These are phyloP conservation scores for Podaxis sp. DNA, from an alignment of 768 basidiomycete species.

Conservation along the genomic window DNA sequence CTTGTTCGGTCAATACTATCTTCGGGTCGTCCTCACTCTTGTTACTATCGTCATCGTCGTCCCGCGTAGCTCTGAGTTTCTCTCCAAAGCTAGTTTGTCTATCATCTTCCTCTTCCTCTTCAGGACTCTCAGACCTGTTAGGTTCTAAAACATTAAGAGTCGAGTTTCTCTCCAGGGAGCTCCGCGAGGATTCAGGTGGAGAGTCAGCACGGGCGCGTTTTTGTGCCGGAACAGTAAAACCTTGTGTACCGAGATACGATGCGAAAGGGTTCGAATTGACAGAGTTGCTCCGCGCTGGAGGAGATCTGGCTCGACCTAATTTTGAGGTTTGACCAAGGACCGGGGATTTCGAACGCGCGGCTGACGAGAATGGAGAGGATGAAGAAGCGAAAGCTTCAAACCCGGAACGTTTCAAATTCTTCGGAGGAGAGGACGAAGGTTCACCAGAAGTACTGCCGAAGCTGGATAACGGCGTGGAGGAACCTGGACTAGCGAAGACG, in stretches of 20 bases:
- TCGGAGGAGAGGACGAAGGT: slow-evolving; percentile 19
- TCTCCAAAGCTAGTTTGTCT: slow-evolving; percentile 56
- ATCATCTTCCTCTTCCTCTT: slow-evolving; percentile 49
- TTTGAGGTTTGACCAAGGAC: slow-evolving; percentile 41
- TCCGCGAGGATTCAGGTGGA: slow-evolving; percentile 43
- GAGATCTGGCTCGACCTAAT: slow-evolving; percentile 53
- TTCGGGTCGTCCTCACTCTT: slow-evolving; percentile 50
- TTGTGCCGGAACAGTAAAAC: slow-evolving; percentile 48
- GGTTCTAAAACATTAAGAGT: slow-evolving; percentile 6
- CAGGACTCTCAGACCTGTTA: slow-evolving; percentile 38
- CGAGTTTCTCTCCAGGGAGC: slow-evolving; percentile 42
- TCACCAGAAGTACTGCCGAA: slow-evolving; percentile 7
- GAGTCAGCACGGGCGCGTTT: slow-evolving; percentile 58
- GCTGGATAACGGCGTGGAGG: slow-evolving; percentile 19
- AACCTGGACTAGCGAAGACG: slow-evolving; percentile 14
- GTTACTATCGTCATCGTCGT: slow-evolving; percentile 52
- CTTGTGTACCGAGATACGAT: slow-evolving; percentile 55
- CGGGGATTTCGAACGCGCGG: slow-evolving; percentile 53
- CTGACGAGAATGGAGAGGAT: slow-evolving; percentile 30
- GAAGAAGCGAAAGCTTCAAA: slow-evolving; percentile 34
- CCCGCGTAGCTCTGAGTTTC: slow-evolving; percentile 61
- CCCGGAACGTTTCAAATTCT: slow-evolving; percentile 33
- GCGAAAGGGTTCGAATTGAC: slow-evolving; percentile 54
- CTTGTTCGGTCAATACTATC: slow-evolving; percentile 63
- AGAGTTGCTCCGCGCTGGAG: slow-evolving; percentile 44